Conservation (phyloP, 108 stramenopile species). For the Skeletonema menzelii region DNA sequence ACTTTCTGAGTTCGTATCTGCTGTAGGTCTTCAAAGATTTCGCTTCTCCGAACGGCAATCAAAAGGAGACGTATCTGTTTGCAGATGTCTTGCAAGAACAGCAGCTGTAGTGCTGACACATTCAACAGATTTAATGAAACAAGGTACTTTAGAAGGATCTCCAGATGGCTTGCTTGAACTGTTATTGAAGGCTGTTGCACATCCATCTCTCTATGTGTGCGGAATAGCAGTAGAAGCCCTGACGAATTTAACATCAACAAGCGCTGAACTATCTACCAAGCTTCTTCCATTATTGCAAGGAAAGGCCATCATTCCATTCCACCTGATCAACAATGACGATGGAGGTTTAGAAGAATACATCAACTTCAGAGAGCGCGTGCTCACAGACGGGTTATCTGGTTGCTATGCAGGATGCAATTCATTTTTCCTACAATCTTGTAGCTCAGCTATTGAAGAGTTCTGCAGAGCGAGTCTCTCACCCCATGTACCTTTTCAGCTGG, state of each 20-base stretch:
- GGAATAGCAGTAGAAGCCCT: conserved; percentile 61
- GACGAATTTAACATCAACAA: conserved; percentile 30
- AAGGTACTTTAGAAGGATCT: conserved; percentile 20
- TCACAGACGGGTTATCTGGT: conserved; percentile 54
- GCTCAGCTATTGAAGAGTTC: conserved; percentile 78
- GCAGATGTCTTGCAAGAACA: conserved; percentile 54
- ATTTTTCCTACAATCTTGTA: conserved; percentile 67
- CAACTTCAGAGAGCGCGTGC: conserved; percentile 55
- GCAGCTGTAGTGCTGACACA: conserved; percentile 37
- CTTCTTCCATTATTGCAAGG: conserved; percentile 72
- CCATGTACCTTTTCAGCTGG: conserved; percentile 67
- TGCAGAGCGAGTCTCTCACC: conserved; percentile 36
- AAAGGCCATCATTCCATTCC: conserved; percentile 71
- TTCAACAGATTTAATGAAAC: conserved; percentile 32
- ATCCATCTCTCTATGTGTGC: conserved; percentile 67
- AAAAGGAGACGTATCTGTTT: conserved; percentile 45
- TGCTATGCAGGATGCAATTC: conserved; percentile 49
- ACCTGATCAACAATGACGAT: conserved; percentile 32
- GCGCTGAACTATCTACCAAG: conserved; percentile 46
- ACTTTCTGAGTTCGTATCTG: conserved; percentile 60
- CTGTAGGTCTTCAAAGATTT: conserved; percentile 71
- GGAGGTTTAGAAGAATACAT: conserved; percentile 61
- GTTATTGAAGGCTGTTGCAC: conserved; percentile 63
- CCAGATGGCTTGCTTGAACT: conserved; percentile 59
- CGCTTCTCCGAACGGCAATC: conserved; percentile 65